Evolutionary conservation across 331 rosid species (phyloP).

Genomic region (Erythrophleum ivorense): DNA sequence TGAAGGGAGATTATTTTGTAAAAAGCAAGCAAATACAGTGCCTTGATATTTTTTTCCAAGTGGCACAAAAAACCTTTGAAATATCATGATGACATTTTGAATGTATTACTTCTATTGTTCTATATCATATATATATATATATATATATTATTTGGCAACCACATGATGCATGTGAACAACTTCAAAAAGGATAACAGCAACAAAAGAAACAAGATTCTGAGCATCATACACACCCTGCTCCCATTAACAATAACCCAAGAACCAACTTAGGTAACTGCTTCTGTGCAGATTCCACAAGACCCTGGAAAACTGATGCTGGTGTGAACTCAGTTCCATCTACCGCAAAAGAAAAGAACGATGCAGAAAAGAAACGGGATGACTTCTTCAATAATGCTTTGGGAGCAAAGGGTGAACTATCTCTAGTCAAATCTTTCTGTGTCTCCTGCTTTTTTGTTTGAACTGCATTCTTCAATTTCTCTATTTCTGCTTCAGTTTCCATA

Average conservation of each 20-base stretch:
- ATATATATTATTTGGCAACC: slow-evolving; percentile 27
- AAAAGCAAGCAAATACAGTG: slow-evolving; percentile 17
- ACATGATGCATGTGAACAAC: slow-evolving; percentile 17
- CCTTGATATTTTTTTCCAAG: slow-evolving; percentile 27
- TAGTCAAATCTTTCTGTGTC: slow-evolving; percentile 70
- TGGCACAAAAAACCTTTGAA: slow-evolving; percentile 20
- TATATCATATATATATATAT: slow-evolving; percentile 7
- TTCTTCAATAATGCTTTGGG: slow-evolving; percentile 79
- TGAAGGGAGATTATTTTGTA: not conserved
- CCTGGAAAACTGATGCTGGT: slow-evolving; percentile 75
- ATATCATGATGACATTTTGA: slow-evolving; percentile 5
- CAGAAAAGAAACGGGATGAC: slow-evolving; percentile 96
- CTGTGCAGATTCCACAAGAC: slow-evolving; percentile 63
- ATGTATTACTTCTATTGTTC: not conserved
- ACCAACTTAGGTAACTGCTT: slow-evolving; percentile 77
- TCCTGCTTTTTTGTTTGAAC: slow-evolving; percentile 79
- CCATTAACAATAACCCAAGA: slow-evolving; percentile 73
- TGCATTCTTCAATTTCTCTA: slow-evolving; percentile 65
- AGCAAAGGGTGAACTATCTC: slow-evolving; percentile 69
- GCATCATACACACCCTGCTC: slow-evolving; percentile 80
- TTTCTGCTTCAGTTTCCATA: slow-evolving; percentile 73
- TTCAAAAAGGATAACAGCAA: slow-evolving; percentile 12
- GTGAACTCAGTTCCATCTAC: slow-evolving; percentile 80
- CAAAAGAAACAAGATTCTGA: slow-evolving; percentile 40
- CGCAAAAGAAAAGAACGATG: slow-evolving; percentile 92